Evolutionary conservation across 352 stramenopile species (phyloP), one percentile per base, ranked within the genome.

Genomic region (Elongisporangium undulatum): DNA sequence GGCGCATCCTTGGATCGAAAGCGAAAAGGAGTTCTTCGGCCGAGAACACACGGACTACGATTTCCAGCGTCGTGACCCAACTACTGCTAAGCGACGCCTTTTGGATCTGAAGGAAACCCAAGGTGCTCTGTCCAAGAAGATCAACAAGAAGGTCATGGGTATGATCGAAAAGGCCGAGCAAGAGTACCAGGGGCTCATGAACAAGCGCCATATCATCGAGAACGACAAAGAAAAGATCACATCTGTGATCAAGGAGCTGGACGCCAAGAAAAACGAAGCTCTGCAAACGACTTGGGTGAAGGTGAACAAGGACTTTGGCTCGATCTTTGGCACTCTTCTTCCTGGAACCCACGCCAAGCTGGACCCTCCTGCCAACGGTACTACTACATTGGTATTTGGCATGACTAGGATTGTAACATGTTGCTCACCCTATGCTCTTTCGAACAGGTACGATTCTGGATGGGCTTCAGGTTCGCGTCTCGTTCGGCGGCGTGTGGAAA

Each of bases 81-180:
- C 79, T 1, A 87, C 78, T 24, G 94, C 94, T 16, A 92, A 89
- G 62, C 77, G 82, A 15, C 79, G 96, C 48, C 71, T 99, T 2
- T 66, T 97, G 50, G 79, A 90, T 26, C 66, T 99, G 1, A 95
- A 99, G 72, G 80, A 88, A 64, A 95, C 95, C 48, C 97, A 99
- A 69, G 90, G 89, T 22, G 80, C 80, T 48, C 69, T 99, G 50
- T 95, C 80, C 0, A 98, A 98, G 69, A 99, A 99, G 67, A 98
- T 99, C 62, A 99, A 99, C 81, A 99, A 99, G 72, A 99, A 99
- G 66, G 97, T 99, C 5, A 99, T 99, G 96, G 97, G 95, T 34
- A 99, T 99, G 96, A 99, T 99, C 69, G 98, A 99, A 56, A 99
- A 99, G 79, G 97, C 97, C 0, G 97, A 99, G 74, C 87, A 96